These are phyloP conservation scores for Chaetomium fimeti DNA, from an alignment of 495 filamentous ascomycete genomes.

Conservation along the genomic window DNA sequence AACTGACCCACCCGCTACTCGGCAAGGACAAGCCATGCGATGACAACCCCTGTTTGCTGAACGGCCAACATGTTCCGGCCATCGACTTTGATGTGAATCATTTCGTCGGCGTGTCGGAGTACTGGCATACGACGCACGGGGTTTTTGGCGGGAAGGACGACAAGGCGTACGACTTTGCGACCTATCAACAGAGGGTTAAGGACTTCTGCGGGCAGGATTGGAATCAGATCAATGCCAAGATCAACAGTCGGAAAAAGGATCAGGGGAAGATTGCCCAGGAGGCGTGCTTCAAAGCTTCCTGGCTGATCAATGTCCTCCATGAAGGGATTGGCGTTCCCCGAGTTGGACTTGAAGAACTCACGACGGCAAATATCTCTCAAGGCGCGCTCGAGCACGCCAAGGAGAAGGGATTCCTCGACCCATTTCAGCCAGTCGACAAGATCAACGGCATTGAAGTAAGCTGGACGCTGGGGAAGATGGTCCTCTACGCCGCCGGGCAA, in stretches of 20 bases:
- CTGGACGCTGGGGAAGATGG: slow-evolving; percentile 97
- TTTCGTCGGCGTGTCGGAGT: slow-evolving; percentile 96
- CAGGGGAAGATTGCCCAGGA: slow-evolving; percentile 71
- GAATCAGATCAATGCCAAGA: slow-evolving; percentile 64
- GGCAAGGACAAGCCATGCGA: slow-evolving; percentile 85
- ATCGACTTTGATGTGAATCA: slow-evolving; percentile 99
- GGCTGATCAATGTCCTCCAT: slow-evolving; percentile 94
- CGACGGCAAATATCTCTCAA: slow-evolving; percentile 66
- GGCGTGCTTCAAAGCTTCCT: slow-evolving; percentile 96
- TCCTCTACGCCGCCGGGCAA: slow-evolving; percentile 93
- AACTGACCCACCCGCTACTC: slow-evolving; percentile 77
- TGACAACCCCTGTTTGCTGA: slow-evolving; percentile 81
- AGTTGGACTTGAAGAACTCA: slow-evolving; percentile 68
- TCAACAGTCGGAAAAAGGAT: slow-evolving; percentile 56
- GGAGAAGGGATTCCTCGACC: slow-evolving; percentile 75
- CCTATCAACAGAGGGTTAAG: slow-evolving; percentile 81
- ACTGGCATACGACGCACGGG: slow-evolving; percentile 98
- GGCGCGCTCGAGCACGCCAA: slow-evolving; percentile 66
- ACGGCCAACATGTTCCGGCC: slow-evolving; percentile 86
- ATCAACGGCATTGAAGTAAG: slow-evolving; percentile 92
- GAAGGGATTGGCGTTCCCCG: slow-evolving; percentile 93
- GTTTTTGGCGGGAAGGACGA: slow-evolving; percentile 82
- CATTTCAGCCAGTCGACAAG: slow-evolving; percentile 93
- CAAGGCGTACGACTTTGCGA: slow-evolving; percentile 85
- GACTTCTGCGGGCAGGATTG: slow-evolving; percentile 85